Percentiles rank a stretch among this genome's conserved stretches.
Evolutionary conservation across 208 protist genomes (phyloP).

Genomic region (Endotrypanum monterogeii): DNA sequence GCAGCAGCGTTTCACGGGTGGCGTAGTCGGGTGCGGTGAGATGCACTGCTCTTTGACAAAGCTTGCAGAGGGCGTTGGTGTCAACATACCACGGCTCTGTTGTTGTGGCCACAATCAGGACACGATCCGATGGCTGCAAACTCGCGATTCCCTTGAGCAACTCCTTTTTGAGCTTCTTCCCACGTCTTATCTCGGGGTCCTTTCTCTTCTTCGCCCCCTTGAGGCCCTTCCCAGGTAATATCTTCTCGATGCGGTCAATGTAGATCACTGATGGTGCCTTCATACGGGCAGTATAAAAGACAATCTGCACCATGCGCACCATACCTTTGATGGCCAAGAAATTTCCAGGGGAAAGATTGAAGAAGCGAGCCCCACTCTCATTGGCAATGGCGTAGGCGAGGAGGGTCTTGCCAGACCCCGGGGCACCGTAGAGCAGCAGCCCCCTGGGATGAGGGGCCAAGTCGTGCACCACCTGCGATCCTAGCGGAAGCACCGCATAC

Average conservation of each 20-base stretch:
- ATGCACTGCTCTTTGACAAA: conserved; percentile 81
- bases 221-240: conserved; percentile 67
- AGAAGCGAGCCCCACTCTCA: conserved; percentile 89
- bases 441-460: conserved; percentile 65
- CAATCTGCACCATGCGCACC: conserved; percentile 78
- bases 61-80: conserved; percentile 45
- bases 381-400: conserved; percentile 86
- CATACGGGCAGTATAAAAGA: conserved; percentile 92
- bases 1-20: conserved; percentile 76
- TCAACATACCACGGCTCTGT: conserved; percentile 80
- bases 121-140: conserved; percentile 87
- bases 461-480: conserved; percentile 91
- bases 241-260: conserved; percentile 91
- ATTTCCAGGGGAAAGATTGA: conserved; percentile 92
- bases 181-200: conserved; percentile 61
- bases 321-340: conserved; percentile 72
- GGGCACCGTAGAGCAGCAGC: conserved; percentile 88
- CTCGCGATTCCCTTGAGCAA: conserved; percentile 74
- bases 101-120: conserved; percentile 86
- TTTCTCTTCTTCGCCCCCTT: conserved; percentile 65
- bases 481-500: conserved; percentile 89
- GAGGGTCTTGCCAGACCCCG: conserved; percentile 91
- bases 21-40: conserved; percentile 88
- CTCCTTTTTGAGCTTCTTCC: conserved; percentile 93
- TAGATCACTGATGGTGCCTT: conserved; percentile 93